Evolutionary conservation across 1,139 yeast species (phyloP), one percentile per base, ranked within the genome.

Genomic region (Blastobotrys apis): DNA sequence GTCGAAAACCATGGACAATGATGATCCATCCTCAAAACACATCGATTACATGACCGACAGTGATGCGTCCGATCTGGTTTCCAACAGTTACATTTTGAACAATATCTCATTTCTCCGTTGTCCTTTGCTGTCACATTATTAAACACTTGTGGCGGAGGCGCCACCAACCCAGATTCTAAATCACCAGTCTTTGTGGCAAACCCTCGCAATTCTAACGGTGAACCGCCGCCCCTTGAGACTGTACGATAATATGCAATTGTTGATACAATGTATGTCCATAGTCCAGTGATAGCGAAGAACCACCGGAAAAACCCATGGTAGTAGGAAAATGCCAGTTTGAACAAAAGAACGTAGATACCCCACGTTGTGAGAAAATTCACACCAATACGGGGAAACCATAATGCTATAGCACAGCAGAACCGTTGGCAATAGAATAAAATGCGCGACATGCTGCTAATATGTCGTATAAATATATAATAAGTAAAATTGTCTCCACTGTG

Each of bases 1-100:
- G 78, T 72, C 4, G 95, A 80, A 60, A 92, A 88, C 98, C 98
- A 92, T 0, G 98, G 97, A 62, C 98, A 92, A 63, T 92, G 97
- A 60, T 92, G 98, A 47, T 85, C 76, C 73, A 69, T 69, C 31
- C 65, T 55, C 36, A 69, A 53, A 10, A 66, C 54, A 47, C 73
- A 69, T 30, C 50, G 47, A 27, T 62, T 54, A 50, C 73, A 69
- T 19, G 62, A 51, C 17, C 66, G 53, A 55, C 73, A 69, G 47
- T 69, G 73, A 45, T 69, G 73, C 2, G 72, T 56, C 46, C 98
- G 68, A 61, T 92, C 97, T 0, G 98, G 98, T 61, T 92, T 92
- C 94, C 95, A 88, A 39, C 78, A 81, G 37, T 68, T 61, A 63
- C 98, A 92, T 54, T 81, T 84, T 44, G 70, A 68, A 62, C 97